A percentile compares a stretch with the other conserved stretches of the same genome.
phyloP scores from a whole-genome alignment of 2,329 filamentous ascomycete species.

The Byssothecium circinans region DNA sequence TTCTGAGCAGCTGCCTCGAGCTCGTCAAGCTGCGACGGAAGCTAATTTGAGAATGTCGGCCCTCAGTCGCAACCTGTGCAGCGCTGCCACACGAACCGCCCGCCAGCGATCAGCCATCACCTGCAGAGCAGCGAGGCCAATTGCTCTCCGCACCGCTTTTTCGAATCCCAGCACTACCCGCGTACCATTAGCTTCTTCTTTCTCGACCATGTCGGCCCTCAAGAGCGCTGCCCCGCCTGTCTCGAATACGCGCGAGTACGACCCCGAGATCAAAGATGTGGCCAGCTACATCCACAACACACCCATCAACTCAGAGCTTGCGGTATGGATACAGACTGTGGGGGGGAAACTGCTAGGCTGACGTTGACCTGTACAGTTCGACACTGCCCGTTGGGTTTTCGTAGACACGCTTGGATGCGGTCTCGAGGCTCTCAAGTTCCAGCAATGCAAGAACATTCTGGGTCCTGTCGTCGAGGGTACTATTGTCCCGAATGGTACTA shows the following conservation, averaged over 20 bases:
- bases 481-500: conserved; percentile 85
- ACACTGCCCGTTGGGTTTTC: conserved; percentile 95
- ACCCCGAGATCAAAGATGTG: conserved; percentile 93
- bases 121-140: conserved; percentile 42
- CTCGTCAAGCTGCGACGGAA: conserved; percentile 34
- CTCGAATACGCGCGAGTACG: conserved; percentile 61
- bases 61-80: conserved; percentile 47
- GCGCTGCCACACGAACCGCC: conserved; percentile 41
- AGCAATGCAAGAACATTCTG: conserved; percentile 92
- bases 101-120: conserved; percentile 38
- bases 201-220: conserved; percentile 44
- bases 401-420: conserved; percentile 96
- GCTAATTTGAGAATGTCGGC: conserved; percentile 46
- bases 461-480: conserved; percentile 91
- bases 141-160: conserved; percentile 33
- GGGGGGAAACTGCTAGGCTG: conserved; percentile 11
- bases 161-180: conserved; percentile 26
- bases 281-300: conserved; percentile 93
- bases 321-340: conserved; percentile 62
- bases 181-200: conserved; percentile 28
- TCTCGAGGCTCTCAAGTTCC: conserved; percentile 91
- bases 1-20: conserved; percentile 35
- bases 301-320: conserved; percentile 85
- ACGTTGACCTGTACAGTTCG: conserved; percentile 62
- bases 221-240: conserved; percentile 37